A percentile compares a stretch with the other conserved stretches of the same genome.
Evolutionary conservation across 345 rosid species (phyloP).

Genomic region (Eucalyptus sp.): DNA sequence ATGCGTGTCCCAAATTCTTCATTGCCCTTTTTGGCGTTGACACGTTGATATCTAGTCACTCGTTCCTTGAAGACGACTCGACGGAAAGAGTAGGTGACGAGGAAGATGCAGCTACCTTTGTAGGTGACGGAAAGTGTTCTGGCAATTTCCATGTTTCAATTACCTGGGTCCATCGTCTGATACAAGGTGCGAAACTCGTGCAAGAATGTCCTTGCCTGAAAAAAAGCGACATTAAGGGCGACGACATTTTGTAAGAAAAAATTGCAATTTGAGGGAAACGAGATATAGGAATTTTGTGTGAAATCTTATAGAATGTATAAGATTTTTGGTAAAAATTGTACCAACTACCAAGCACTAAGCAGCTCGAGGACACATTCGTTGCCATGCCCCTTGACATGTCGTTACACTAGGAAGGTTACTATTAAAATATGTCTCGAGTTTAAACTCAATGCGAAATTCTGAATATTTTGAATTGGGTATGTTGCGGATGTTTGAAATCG

Average conservation of each 20-base stretch:
- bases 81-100: not conserved
- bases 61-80: not conserved
- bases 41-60: not conserved
- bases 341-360: not conserved
- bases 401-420: not conserved
- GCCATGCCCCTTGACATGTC: not conserved
- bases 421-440: no score
- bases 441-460: no score
- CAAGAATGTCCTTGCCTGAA: not conserved
- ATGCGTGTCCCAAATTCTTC: not conserved
- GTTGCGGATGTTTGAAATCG: no score
- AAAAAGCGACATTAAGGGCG: not conserved
- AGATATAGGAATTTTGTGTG: not conserved
- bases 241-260: not conserved
- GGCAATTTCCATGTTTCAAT: not conserved
- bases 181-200: not conserved
- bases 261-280: not conserved
- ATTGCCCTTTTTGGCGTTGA: not conserved
- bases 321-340: not conserved
- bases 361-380: not conserved
- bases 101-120: not conserved
- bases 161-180: not conserved
- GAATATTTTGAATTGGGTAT: no score
- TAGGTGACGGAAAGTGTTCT: not conserved
- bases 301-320: not conserved